These are phyloP conservation scores for Colletotrichum sublineola DNA, from an alignment of 2,329 filamentous ascomycete genomes.

Conservation along the genomic window DNA sequence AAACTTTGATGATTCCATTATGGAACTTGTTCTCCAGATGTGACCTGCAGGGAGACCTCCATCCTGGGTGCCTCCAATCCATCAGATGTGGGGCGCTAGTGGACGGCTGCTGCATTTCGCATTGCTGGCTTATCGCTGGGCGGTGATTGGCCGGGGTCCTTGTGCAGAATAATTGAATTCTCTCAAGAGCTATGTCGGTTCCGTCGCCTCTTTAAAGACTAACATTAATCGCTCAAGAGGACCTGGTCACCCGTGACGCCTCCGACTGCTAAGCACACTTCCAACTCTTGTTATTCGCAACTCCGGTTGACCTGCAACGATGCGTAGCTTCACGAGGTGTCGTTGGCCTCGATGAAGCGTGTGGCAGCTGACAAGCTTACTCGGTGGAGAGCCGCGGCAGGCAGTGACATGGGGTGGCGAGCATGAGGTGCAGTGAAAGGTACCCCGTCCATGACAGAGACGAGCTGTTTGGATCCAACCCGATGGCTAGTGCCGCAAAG, in stretches of 20 bases:
- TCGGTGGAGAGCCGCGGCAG: constrained; percentile 39
- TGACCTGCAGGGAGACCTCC: constrained; percentile 42
- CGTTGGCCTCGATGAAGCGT: constrained; percentile 40
- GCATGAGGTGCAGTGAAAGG: constrained; percentile 35
- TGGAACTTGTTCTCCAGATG: constrained; percentile 42
- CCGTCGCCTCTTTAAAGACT: constrained; percentile 38
- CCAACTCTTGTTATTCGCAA: constrained; percentile 38
- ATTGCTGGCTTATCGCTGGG: constrained; percentile 49
- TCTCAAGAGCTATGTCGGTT: constrained; percentile 42
- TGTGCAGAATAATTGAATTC: constrained; percentile 53
- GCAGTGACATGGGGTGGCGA: constrained; percentile 40
- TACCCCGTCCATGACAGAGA: constrained; percentile 32
- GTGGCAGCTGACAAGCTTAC: constrained; percentile 40
- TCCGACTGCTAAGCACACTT: constrained; percentile 36
- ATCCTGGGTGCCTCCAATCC: constrained; percentile 38
- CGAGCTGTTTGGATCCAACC: constrained; percentile 17
- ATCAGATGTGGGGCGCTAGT: constrained; percentile 42
- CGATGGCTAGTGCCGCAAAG: constrained; percentile 39
- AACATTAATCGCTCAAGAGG: constrained; percentile 41
- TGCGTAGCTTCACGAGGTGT: constrained; percentile 36
- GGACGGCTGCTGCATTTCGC: constrained; percentile 40
- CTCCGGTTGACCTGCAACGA: constrained; percentile 32
- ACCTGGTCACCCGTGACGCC: constrained; percentile 14
- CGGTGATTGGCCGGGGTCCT: constrained; percentile 47
- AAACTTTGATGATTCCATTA: constrained; percentile 45